phyloP scores from a whole-genome alignment of 495 filamentous ascomycete genomes.

The Penicillium arizonense region DNA sequence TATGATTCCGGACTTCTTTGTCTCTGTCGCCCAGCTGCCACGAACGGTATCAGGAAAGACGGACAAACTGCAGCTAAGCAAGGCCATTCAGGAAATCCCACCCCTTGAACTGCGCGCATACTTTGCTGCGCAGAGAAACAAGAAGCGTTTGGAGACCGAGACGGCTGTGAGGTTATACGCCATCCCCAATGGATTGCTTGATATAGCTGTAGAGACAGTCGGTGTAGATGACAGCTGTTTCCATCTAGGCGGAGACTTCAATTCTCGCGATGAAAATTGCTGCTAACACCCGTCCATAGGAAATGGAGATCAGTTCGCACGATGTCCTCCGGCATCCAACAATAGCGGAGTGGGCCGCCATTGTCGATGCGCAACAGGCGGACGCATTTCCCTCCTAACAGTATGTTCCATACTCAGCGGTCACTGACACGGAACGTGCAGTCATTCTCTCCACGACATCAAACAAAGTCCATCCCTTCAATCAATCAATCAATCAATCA shows the following conservation, averaged over 20 bases:
- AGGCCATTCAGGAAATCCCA: background rate
- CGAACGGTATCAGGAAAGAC: background rate
- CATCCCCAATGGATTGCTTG: background rate
- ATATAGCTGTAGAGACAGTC: background rate
- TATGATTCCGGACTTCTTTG: background rate
- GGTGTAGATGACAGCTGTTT: slow-evolving; percentile 1
- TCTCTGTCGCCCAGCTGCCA: background rate
- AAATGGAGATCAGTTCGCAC: background rate
- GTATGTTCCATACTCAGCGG: slow-evolving; percentile 4
- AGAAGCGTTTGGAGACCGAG: background rate
- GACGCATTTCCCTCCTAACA: background rate
- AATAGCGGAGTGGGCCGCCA: slow-evolving; percentile 1
- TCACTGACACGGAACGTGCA: slow-evolving; percentile 1
- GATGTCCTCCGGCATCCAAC: slow-evolving; percentile 8
- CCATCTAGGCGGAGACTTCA: slow-evolving; percentile 3
- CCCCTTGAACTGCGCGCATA: background rate
- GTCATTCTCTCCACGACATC: background rate
- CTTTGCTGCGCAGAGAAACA: background rate
- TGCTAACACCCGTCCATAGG: background rate
- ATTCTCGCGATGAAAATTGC: slow-evolving; percentile 6
- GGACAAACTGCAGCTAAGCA: background rate
- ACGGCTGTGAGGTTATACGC: background rate
- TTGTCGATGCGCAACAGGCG: background rate
- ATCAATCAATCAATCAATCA: too few species aligned
- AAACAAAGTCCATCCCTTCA: background rate